These are phyloP conservation scores for Ceratobasidium sp. DNA, from an alignment of 1,284 basidiomycete genomes.

Conservation along the genomic window DNA sequence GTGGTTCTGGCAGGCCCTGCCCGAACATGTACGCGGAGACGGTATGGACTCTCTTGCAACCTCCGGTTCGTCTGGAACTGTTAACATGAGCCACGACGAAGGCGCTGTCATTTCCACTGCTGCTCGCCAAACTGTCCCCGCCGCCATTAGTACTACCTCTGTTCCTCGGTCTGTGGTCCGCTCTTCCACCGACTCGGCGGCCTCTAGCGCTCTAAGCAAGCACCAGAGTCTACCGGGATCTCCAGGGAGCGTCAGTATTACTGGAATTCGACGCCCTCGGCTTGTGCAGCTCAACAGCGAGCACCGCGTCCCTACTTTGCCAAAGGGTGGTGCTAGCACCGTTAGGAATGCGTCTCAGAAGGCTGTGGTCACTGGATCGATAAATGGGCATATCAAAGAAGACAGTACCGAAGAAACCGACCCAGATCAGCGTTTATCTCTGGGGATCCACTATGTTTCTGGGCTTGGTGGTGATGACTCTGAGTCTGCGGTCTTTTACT, in stretches of 20 bases:
- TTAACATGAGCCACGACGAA: constrained; percentile 11
- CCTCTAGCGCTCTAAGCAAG: constrained; percentile 45
- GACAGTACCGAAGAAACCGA: constrained; percentile 52
- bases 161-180: constrained; percentile 47
- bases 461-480: constrained; percentile 66
- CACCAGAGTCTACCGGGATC: constrained; percentile 25
- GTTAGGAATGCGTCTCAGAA: constrained; percentile 72
- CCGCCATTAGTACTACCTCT: constrained; percentile 34
- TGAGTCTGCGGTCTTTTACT: constrained; percentile 40
- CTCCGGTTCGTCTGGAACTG: constrained; percentile 32
- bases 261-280: constrained; percentile 60
- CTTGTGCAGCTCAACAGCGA: constrained; percentile 81
- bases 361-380: constrained; percentile 64
- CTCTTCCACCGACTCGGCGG: constrained; percentile 50
- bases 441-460: constrained; percentile 77
- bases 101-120: constrained; percentile 35
- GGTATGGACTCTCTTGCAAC: neutral
- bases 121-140: constrained; percentile 30
- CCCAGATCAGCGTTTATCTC: constrained; percentile 69
- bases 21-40: constrained; percentile 13
- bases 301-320: constrained; percentile 69
- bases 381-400: constrained; percentile 48
- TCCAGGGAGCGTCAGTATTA: constrained; percentile 30
- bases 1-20: constrained; percentile 4
- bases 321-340: constrained; percentile 54